Base-by-base conservation (phyloP, 2,329 filamentous ascomycete genomes). In the Helotiales sp. region DNA sequence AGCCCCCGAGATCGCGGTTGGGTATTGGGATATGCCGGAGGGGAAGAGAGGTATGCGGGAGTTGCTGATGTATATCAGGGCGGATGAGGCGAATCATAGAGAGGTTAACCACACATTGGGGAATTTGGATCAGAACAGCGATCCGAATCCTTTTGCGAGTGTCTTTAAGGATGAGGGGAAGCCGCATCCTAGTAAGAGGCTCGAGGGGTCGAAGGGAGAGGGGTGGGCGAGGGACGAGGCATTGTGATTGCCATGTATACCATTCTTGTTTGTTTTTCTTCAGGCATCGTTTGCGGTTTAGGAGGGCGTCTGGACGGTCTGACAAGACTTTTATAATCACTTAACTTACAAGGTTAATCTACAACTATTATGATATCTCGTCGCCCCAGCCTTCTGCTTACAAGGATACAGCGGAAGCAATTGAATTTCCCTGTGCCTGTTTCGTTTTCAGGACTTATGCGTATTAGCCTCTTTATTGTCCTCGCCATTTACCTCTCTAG, bases 101-200 rank as follows among this genome's bases (percentile, higher is more conserved):
- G 96, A 97, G 76, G 95, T 98, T 73, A 98, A 98, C 80, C 96
- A 98, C 78, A 98, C 96, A 0, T 81, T 99, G 54, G 89, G 91
- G 59, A 98, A 98, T 77, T 83, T 99, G 90, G 69, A 97, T 73
- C 93, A 95, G 77, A 89, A 87, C 61, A 84, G 89, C 34, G 96
- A 99, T 76, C 94, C 94, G 2, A 98, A 99, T 76, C 96, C 96
- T 1, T 99, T 95, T 76, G 90, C 92, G 54, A 91, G 89, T 78
- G 85, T 89, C 73, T 97, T 95, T 82, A 92, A 91, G 79, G 87
- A 93, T 70, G 82, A 83, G 15, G 81, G 82, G 4, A 83, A 83
- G 70, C 86, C 88, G 30, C 93, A 95, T 72, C 92, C 91, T 3
- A 87, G 87, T 0, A 91, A 91, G 78, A 87, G 86, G 11, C 54